phyloP scores from a whole-genome alignment of 495 filamentous ascomycete species.

The Trichoderma erinaceum region DNA sequence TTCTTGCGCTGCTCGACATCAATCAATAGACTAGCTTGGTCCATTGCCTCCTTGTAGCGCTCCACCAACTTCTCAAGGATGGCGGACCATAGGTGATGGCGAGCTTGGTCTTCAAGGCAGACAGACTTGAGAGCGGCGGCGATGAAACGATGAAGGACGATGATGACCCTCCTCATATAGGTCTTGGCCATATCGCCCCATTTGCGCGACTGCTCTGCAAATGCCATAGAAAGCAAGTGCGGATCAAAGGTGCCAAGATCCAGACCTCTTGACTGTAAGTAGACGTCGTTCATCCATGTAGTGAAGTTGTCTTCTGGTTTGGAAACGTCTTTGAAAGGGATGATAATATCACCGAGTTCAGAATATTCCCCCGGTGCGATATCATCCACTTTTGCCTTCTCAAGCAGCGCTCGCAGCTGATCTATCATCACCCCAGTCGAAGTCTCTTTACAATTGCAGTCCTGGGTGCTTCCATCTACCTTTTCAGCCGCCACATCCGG shows the following conservation, averaged over 20 bases:
- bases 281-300: constrained; percentile 22
- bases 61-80: neutral
- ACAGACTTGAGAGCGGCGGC: constrained; percentile 16
- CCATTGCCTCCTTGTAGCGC: neutral
- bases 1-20: neutral
- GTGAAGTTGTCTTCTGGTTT: constrained; percentile 15
- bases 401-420: neutral
- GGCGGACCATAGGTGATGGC: constrained; percentile 15
- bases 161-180: constrained; percentile 22
- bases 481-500: neutral
- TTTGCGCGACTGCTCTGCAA: constrained; percentile 22
- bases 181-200: constrained; percentile 21
- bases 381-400: neutral
- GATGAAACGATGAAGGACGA: constrained; percentile 23
- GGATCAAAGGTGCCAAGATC: constrained; percentile 26
- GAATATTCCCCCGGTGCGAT: neutral
- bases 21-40: neutral
- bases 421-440: neutral
- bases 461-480: no score
- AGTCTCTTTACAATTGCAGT: neutral
- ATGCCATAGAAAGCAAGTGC: constrained; percentile 19
- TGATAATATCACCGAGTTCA: constrained; percentile 3
- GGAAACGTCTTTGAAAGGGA: constrained; percentile 15
- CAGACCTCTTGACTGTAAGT: constrained; percentile 24
- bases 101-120: constrained; percentile 19